Percentiles rank a stretch among this genome's conserved stretches.
These are phyloP conservation scores for Boletus vinaceobasis DNA, from an alignment of 768 basidiomycete species.

Conservation along the genomic window DNA sequence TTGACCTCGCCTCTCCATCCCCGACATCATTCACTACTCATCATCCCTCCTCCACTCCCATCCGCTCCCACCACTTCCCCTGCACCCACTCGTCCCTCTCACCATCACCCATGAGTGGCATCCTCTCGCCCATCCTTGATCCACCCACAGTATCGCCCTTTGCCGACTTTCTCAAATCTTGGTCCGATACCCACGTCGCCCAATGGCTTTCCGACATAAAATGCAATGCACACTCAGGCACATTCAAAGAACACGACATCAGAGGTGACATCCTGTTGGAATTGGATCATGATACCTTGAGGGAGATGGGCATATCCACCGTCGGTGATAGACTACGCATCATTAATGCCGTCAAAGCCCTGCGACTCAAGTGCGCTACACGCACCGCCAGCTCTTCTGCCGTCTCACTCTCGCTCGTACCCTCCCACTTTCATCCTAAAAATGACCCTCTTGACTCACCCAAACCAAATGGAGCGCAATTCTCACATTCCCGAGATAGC, in stretches of 20 bases:
- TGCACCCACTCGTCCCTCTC: not conserved
- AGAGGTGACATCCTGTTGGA: conserved; percentile 89
- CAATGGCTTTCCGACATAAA: conserved; percentile 78
- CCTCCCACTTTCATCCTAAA: not conserved
- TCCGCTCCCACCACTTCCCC: not conserved
- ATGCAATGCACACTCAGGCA: conserved; percentile 61
- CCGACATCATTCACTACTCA: not conserved
- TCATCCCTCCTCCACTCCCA: not conserved
- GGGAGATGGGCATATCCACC: conserved; percentile 86
- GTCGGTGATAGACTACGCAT: conserved; percentile 93
- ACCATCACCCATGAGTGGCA: not conserved
- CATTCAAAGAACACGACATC: conserved; percentile 86
- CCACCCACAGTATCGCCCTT: conserved; percentile 59
- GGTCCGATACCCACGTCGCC: conserved; percentile 68
- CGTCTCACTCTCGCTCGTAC: not conserved
- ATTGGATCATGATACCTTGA: conserved; percentile 79
- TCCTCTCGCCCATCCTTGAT: conserved; percentile 36
- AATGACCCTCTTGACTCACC: not conserved
- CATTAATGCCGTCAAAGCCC: conserved; percentile 74
- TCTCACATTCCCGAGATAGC: conserved; percentile 21
- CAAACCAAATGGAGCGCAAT: conserved; percentile 2
- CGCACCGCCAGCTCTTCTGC: not conserved
- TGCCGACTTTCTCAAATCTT: conserved; percentile 62
- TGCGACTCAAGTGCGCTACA: conserved; percentile 57
- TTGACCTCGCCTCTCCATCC: not conserved